Conservation (phyloP, 2,329 filamentous ascomycete species). For the Knoxdaviesia capensis region DNA sequence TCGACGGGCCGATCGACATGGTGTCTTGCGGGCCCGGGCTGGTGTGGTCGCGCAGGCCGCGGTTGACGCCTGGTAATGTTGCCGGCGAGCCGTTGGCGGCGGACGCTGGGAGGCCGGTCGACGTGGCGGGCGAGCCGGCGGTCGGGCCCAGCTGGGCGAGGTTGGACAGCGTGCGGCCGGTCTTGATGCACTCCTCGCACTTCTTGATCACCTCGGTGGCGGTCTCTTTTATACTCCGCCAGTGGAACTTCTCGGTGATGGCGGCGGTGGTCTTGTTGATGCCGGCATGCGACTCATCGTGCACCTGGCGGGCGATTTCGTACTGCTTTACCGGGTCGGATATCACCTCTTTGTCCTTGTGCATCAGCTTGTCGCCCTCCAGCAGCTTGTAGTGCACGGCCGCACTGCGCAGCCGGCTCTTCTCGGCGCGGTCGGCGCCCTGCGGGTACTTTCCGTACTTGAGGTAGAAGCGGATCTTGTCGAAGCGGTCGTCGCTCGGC, state of each 20-base stretch:
- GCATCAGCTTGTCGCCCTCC: conserved; percentile 66
- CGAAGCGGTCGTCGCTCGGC: conserved; percentile 2
- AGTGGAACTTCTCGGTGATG: conserved; percentile 88
- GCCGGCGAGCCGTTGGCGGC: not conserved
- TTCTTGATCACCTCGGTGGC: conserved; percentile 88
- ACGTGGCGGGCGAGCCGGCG: conserved; percentile 1
- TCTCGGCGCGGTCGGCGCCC: conserved; percentile 85
- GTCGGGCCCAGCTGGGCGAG: conserved; percentile 5
- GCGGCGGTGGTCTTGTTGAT: conserved; percentile 97
- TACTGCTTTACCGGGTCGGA: conserved; percentile 79
- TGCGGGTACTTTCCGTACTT: conserved; percentile 86
- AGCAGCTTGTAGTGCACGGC: conserved; percentile 86
- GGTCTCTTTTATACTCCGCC: conserved; percentile 95
- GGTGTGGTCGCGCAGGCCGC: not conserved
- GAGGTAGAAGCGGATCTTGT: conserved; percentile 79
- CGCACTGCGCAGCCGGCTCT: conserved; percentile 79
- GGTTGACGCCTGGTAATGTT: not conserved
- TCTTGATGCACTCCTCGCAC: conserved; percentile 75
- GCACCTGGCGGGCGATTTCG: conserved; percentile 63
- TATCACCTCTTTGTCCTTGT: conserved; percentile 95
- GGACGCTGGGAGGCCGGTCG: not conserved
- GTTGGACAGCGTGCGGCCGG: conserved; percentile 28
- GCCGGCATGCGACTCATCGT: conserved; percentile 60
- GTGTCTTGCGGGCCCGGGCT: not conserved
- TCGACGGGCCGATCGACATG: not conserved